Percentiles rank a stretch among this genome's conserved stretches.
phyloP scores from a whole-genome alignment of 2,329 filamentous ascomycete genomes.

The Fusarium sp. region DNA sequence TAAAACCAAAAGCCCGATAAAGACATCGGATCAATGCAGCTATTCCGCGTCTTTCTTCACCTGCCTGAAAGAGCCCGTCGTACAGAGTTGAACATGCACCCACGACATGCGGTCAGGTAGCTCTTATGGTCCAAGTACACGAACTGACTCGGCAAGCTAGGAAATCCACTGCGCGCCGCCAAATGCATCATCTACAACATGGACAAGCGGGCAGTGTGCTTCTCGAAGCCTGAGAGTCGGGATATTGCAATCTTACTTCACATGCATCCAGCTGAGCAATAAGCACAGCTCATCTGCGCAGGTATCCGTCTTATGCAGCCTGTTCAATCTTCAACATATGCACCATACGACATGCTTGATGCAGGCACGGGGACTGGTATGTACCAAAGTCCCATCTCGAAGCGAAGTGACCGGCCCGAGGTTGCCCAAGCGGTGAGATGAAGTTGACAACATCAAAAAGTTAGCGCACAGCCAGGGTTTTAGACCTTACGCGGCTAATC shows the following conservation, averaged over 20 bases:
- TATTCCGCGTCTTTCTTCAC: not conserved
- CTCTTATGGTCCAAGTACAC: not conserved
- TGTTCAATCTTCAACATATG: slow-evolving; percentile 1
- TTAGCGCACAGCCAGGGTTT: slow-evolving; percentile 37
- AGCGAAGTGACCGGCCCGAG: slow-evolving; percentile 25
- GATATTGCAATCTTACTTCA: slow-evolving; percentile 12
- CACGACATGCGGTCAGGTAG: slow-evolving; percentile 6
- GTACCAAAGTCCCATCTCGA: slow-evolving; percentile 32
- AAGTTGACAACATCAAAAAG: slow-evolving; percentile 36
- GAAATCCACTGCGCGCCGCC: not conserved
- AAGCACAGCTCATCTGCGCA: slow-evolving; percentile 23
- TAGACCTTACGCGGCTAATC: slow-evolving; percentile 41
- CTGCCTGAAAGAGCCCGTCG: not conserved
- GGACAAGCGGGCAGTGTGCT: slow-evolving; percentile 8
- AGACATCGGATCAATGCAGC: slow-evolving; percentile 2
- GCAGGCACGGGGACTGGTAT: slow-evolving; percentile 27
- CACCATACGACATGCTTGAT: slow-evolving; percentile 25
- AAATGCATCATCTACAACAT: slow-evolving; percentile 1
- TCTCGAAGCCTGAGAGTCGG: slow-evolving; percentile 5
- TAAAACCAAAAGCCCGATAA: slow-evolving; percentile 21
- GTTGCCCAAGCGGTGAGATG: slow-evolving; percentile 43
- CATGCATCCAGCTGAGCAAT: slow-evolving; percentile 11
- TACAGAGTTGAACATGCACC: not conserved
- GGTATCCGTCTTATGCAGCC: slow-evolving; percentile 8
- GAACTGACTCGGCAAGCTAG: slow-evolving; percentile 18